A percentile compares a stretch with the other conserved stretches of the same genome.
These are phyloP conservation scores for Macrophomina tecta DNA, from an alignment of 2,329 filamentous ascomycete species.

Conservation along the genomic window DNA sequence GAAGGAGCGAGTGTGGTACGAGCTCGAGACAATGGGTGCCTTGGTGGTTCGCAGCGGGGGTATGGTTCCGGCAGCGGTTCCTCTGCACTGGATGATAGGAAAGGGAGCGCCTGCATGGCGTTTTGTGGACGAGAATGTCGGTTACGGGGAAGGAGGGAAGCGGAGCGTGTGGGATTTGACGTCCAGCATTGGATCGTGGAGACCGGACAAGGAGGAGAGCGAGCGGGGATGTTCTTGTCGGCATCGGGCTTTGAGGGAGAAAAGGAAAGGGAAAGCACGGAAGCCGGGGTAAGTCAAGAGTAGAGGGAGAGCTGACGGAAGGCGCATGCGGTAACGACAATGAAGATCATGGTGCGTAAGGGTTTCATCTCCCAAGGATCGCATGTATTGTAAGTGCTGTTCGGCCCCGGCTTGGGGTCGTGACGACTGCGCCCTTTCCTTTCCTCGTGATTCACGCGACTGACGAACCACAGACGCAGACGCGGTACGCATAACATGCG, in stretches of 20 bases:
- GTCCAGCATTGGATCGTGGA: too few relatives aligned
- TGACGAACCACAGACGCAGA: conserved; percentile 10
- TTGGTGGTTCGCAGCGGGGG: too few relatives aligned
- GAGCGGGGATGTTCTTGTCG: background rate
- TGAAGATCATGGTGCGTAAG: conserved; percentile 22
- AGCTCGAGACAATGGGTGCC: too few relatives aligned
- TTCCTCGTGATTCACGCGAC: background rate
- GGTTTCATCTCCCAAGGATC: conserved; percentile 20
- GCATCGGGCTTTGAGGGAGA: background rate
- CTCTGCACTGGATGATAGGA: too few relatives aligned
- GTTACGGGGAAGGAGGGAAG: too few relatives aligned
- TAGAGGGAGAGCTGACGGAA: background rate
- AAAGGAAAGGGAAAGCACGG: background rate
- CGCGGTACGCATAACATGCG: background rate
- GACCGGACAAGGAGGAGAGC: background rate
- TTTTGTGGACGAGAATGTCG: too few relatives aligned
- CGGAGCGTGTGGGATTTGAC: too few relatives aligned
- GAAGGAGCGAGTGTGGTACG: background rate
- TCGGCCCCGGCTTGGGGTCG: background rate
- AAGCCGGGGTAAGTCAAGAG: background rate
- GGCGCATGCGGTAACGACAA: conserved; percentile 7
- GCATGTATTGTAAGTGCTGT: background rate
- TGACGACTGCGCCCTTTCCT: background rate
- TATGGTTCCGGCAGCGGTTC: too few relatives aligned
- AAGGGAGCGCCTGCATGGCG: too few relatives aligned